Evolutionary conservation across 2,329 filamentous ascomycete species (phyloP), one percentile per base, ranked within the genome.

Genomic region (Fusarium camptoceras): DNA sequence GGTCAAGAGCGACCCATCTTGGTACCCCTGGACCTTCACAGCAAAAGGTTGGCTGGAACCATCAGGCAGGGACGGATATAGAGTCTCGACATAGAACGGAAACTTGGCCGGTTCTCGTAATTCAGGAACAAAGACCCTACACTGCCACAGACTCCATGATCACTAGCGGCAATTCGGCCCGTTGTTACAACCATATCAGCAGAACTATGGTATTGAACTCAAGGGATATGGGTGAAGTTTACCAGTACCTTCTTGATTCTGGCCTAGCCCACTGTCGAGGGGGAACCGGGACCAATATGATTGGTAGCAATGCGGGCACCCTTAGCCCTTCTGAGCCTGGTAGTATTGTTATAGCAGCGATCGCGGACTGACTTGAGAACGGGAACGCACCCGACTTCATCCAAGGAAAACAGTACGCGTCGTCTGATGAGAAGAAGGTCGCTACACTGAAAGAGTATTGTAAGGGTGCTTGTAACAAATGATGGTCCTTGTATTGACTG

Each of bases 171-270:
- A 75, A 72, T 50, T 73, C 74, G 7, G 68, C 64, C 4, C 59
- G 68, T 7, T 74, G 73, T 39, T 76, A 72, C 25, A 53, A 75
- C 24, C 67, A 66, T 24, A 65, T 76, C 3, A 46, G 37, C 7
- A 39, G 57, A 43, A 73, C 63, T 1, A 71, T 76, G 76, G 49
- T 30, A 11, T n/a, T 80, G 74, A 56, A 30, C 15, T 64, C 56
- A 2, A 37, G 55, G 1, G 76, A 78, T 16, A 53, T 84, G 34
- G 84, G 83, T 5, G 81, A 84, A 11, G 85, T 85, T 73, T 89
- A 86, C 76, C 76, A 79, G 1, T 83, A 84, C 70, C 88, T 88
- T 73, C 78, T 78, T 22, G 81, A 88, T 20, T 85, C 85, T 0
- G 86, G 86, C 0, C 84, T 60, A 18, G 81, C 81, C 8, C 85